Percentiles rank a stretch among this genome's conserved stretches.
Evolutionary conservation across 306 rosid species (phyloP).

Genomic region (Malus orientalis): DNA sequence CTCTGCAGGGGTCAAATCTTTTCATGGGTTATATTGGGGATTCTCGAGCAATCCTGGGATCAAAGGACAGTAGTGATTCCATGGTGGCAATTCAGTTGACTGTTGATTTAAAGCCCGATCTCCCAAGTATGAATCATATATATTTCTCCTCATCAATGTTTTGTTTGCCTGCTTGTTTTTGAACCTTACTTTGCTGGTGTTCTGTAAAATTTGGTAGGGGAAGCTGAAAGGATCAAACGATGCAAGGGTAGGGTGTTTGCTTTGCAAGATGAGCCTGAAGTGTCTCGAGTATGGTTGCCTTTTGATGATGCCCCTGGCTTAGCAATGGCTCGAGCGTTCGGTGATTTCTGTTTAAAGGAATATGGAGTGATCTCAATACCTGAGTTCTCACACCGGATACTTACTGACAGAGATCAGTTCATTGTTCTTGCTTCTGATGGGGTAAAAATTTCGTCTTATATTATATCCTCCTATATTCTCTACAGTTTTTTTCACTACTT

Average conservation of each 20-base stretch:
- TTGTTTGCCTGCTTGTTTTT: slow-evolving; percentile 10
- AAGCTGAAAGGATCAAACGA: slow-evolving; percentile 83
- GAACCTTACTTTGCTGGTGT: slow-evolving; percentile 2
- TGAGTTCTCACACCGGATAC: slow-evolving; percentile 63
- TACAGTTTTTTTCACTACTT: too few relatives aligned
- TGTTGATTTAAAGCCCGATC: slow-evolving; percentile 92
- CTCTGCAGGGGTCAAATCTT: slow-evolving; percentile 68
- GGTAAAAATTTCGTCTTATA: slow-evolving; percentile 36
- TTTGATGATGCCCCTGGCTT: slow-evolving; percentile 93
- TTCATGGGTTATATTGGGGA: slow-evolving; percentile 85
- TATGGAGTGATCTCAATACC: slow-evolving; percentile 95
- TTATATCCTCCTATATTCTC: not conserved
- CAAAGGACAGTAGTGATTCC: slow-evolving; percentile 55
- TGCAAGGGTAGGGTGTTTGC: slow-evolving; percentile 96
- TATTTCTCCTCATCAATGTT: not conserved
- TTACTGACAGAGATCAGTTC: slow-evolving; percentile 78
- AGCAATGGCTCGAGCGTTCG: slow-evolving; percentile 99
- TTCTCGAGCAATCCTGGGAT: slow-evolving; percentile 91
- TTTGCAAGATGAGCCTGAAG: slow-evolving; percentile 96
- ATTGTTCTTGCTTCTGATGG: slow-evolving; percentile 96
- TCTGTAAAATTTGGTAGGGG: slow-evolving; percentile 36
- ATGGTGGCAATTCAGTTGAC: slow-evolving; percentile 75
- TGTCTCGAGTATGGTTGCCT: slow-evolving; percentile 88
- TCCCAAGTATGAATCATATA: slow-evolving; percentile 55
- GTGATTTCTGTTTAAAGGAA: slow-evolving; percentile 92